Base-by-base conservation (phyloP, 805 yeast genomes). In the Metschnikowia arizonensis region DNA sequence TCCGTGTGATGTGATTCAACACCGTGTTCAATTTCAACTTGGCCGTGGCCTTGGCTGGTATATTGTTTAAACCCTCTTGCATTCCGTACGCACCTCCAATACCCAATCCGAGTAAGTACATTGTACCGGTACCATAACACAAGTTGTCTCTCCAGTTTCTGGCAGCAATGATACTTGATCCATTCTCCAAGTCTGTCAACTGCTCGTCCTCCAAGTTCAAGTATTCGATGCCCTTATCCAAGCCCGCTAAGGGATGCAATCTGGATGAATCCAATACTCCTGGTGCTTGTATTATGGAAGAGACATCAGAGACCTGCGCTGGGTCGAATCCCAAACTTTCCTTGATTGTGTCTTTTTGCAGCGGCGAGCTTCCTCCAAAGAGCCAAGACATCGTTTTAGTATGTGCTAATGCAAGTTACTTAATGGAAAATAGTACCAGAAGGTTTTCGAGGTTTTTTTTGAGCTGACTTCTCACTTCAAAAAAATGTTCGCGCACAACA, bases 91-190 rank as follows among this genome's bases (percentile, higher is more conserved):
- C 68, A 49, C 99, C 99, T 68, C 99, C 99, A 35, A 81, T 49
- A 29, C 95, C 95, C 54, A 93, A 76, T 34, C 96, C 95, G 26
- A 85, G 56, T 55, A 93, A 75, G 63, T 93, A 93, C 42, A 89
- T 88, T 5, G 96, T 82, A 67, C 99, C 99, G 9, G 98, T 85
- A 56, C 99, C 99, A 67, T 93, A 93, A 77, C 97, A 89, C 53
- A 93, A 76, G 70, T 93, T 98, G 65, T 93, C 99, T 12, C 89
- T 79, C 95, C 97, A 93, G 57, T 95, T 96, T 71, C 97, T 83
- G n/a, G 95, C 85, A 23, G 99, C 97, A 52, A 93, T 78, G 48
- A 91, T 64, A 47, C 97, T 95, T 61, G 87, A 88, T 1, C 95
- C 80, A 32, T 96, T 97, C 59, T 88, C 95, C 58, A 87, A 66